These are phyloP conservation scores for Aspergillus incahuasiensis DNA, from an alignment of 495 filamentous ascomycete species.

Conservation along the genomic window DNA sequence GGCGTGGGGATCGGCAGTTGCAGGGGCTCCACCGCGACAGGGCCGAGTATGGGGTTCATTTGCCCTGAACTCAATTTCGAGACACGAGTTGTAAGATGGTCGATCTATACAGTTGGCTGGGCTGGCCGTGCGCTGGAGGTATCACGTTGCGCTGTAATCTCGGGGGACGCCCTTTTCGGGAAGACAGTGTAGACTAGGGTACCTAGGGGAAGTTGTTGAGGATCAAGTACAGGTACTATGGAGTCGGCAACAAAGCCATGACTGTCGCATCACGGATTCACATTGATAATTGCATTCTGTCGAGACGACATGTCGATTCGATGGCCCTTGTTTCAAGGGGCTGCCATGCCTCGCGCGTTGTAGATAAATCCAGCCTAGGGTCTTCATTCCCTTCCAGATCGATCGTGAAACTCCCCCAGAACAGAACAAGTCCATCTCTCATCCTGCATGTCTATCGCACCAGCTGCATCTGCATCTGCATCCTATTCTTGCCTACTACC, in stretches of 20 bases:
- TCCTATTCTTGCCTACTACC: neutral
- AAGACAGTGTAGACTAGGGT: neutral
- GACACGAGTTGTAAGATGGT: neutral
- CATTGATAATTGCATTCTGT: neutral
- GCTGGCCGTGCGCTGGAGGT: no score
- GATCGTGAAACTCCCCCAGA: neutral
- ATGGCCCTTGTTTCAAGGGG: neutral
- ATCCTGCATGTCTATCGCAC: neutral
- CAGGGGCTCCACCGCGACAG: neutral
- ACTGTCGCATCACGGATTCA: neutral
- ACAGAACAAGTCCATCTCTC: neutral
- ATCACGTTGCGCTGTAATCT: neutral
- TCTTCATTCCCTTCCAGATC: neutral
- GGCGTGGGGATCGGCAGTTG: neutral
- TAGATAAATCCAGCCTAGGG: neutral
- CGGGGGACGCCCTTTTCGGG: neutral
- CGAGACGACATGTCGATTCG: neutral
- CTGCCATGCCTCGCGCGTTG: neutral
- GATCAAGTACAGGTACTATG: no score
- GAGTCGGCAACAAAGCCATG: no score
- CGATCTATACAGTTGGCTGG: neutral
- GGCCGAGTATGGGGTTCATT: neutral
- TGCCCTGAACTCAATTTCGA: neutral
- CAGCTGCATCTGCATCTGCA: neutral
- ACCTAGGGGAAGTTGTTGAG: no score